Conservation (phyloP, 2,329 filamentous ascomycete genomes). For the Hysterium pulicare region DNA sequence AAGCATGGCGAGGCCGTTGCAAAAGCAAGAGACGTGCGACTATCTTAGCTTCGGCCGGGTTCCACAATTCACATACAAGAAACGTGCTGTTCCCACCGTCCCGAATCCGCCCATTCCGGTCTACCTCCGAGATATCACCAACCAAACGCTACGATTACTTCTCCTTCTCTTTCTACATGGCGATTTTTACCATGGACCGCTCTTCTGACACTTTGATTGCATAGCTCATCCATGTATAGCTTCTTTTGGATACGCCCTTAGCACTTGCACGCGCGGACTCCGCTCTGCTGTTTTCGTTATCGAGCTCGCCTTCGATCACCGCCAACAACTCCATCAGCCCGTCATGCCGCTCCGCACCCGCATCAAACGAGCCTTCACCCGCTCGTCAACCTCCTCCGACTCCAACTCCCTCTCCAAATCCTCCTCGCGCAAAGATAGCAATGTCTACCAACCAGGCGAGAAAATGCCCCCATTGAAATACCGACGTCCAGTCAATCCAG, state of each 20-base stretch:
- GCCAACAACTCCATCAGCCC: no score
- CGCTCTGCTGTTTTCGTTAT: no score
- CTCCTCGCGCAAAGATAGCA: constrained; percentile 37
- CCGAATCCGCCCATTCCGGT: neutral
- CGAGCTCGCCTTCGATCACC: no score
- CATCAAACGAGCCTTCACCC: constrained; percentile 44
- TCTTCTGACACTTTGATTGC: no score
- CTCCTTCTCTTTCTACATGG: no score
- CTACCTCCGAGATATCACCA: no score
- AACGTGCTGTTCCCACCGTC: neutral
- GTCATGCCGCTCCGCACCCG: constrained; percentile 47
- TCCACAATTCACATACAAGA: neutral
- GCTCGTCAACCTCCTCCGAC: constrained; percentile 26
- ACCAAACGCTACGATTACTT: no score
- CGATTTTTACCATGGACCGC: no score
- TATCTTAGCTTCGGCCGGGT: neutral
- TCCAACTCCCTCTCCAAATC: constrained; percentile 27
- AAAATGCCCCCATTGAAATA: constrained; percentile 52
- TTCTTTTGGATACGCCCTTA: no score
- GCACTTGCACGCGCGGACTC: no score
- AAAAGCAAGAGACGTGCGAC: neutral
- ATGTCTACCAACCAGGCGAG: constrained; percentile 51
- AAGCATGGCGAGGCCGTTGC: neutral
- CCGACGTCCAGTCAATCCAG: constrained; percentile 46
- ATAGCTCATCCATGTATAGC: no score